These are phyloP conservation scores for Cercospora sp. DNA, from an alignment of 2,329 filamentous ascomycete genomes.

Conservation along the genomic window DNA sequence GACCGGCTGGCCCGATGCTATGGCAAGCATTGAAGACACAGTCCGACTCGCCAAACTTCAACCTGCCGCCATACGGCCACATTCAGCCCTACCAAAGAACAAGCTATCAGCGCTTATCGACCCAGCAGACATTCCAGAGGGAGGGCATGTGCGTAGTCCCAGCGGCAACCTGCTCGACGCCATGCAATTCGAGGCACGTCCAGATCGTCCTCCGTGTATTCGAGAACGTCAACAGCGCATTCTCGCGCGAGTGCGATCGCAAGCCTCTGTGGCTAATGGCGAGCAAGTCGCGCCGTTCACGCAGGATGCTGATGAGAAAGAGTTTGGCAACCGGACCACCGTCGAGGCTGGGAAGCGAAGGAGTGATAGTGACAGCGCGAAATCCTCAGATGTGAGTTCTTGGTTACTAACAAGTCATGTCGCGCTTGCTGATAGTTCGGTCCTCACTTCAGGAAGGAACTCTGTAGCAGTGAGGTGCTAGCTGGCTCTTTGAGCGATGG, in stretches of 20 bases:
- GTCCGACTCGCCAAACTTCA: not conserved
- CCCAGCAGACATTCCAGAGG: slow-evolving; percentile 27
- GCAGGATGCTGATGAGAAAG: not conserved
- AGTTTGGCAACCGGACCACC: not conserved
- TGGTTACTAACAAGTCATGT: not conserved
- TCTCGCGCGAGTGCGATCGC: slow-evolving; percentile 16
- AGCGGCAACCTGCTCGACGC: slow-evolving; percentile 36
- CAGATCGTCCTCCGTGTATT: slow-evolving; percentile 38
- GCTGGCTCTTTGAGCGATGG: not conserved
- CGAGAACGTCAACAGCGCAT: slow-evolving; percentile 42
- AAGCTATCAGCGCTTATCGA: slow-evolving; percentile 36
- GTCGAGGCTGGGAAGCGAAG: not conserved
- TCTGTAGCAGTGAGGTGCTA: not conserved
- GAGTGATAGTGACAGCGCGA: not conserved
- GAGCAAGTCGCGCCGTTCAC: not conserved
- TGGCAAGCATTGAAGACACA: not conserved
- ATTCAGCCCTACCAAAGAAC: slow-evolving; percentile 19
- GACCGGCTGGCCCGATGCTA: not conserved
- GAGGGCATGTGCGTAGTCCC: slow-evolving; percentile 34
- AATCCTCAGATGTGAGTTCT: not conserved
- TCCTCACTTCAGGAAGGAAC: not conserved
- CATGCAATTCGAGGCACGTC: slow-evolving; percentile 30
- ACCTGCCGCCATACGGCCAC: slow-evolving; percentile 18
- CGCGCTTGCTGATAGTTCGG: not conserved
- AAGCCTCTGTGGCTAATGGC: not conserved